These are phyloP conservation scores for Dispira simplex DNA, from an alignment of 192 early-diverging fungal genomes.

Conservation along the genomic window DNA sequence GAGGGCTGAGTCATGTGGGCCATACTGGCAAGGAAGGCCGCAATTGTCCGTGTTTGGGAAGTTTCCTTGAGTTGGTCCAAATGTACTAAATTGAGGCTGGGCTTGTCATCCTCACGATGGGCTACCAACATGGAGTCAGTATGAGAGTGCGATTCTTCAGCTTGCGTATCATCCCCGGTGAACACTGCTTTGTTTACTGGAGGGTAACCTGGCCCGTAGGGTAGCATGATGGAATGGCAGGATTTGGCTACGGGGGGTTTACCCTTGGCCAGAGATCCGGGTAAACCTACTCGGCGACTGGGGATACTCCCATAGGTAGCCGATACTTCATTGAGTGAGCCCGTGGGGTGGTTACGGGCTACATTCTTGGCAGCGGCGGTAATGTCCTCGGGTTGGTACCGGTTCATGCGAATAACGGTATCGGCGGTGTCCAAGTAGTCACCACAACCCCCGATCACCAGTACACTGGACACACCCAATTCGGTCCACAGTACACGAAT, in stretches of 20 bases:
- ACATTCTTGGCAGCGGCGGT: slow-evolving; percentile 22
- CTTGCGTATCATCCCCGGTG: not conserved
- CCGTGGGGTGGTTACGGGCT: slow-evolving; percentile 18
- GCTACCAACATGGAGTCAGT: not conserved
- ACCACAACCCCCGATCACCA: slow-evolving; percentile 40
- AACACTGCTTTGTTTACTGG: not conserved
- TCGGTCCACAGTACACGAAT: slow-evolving; percentile 24
- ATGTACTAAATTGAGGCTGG: slow-evolving; percentile 28
- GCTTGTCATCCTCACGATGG: not conserved
- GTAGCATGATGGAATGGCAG: slow-evolving; percentile 19
- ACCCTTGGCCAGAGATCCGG: slow-evolving; percentile 13
- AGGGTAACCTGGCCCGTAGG: not conserved
- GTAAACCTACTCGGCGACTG: slow-evolving; percentile 12
- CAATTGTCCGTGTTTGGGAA: slow-evolving; percentile 34
- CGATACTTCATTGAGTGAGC: not conserved
- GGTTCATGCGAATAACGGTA: slow-evolving; percentile 29
- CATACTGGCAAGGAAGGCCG: slow-evolving; percentile 17
- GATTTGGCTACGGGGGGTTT: slow-evolving; percentile 21
- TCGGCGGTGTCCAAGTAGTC: slow-evolving; percentile 39
- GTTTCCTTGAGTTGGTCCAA: slow-evolving; percentile 32
- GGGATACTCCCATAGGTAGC: slow-evolving; percentile 14
- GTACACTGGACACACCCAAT: slow-evolving; percentile 22
- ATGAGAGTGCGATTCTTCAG: not conserved
- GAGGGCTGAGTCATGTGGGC: not conserved
- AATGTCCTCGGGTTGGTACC: slow-evolving; percentile 24